Evolutionary conservation across 148 eudicot genomes (phyloP), one percentile per base, ranked within the genome.

Genomic region (Camellia lanceoleosa): DNA sequence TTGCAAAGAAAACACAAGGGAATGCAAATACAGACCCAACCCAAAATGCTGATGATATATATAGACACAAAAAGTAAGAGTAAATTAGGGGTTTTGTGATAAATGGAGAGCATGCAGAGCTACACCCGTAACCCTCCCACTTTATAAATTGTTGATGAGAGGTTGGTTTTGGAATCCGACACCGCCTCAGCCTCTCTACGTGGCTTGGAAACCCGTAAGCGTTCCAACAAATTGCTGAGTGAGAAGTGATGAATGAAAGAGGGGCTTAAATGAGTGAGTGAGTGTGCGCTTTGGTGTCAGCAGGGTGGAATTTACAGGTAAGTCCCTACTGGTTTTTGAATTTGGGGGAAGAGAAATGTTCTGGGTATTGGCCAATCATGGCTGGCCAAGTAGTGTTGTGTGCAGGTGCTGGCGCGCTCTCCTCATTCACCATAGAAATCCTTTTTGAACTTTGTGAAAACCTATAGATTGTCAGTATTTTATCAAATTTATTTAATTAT

Each of bases 41-140:
- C 77, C 51, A 8, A 30, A 30, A 65, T 66, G 80, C 59, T 66
- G 58, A 41, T 43, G 56, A 41, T 30, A 46, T 71, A 23, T 59
- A 46, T 20, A 46, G 51, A 61, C 41, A 38, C 12, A 56, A 66
- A 14, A 23, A 15, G 20, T 13, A 13, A 15, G 43, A 42, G 68
- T 44, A 59, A 61, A 19, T 62, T 76, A 44, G 19, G 68, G 79
- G 44, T 20, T 75, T 61, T 14, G 58, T 18, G 18, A 76, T n/a
- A 63, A 47, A 65, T 12, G 79, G 59, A 63, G 62, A 19, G 79
- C 79, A 76, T 46, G 79, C 79, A 62, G 66, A 59, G 78, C 14
- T 67, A 7, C 18, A 16, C 23, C 38, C 38, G 38, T 30, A 30
- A 30, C 38, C 38, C 38, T 30, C 38, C 38, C 38, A 30, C 38